Base-by-base conservation (phyloP, 176 grass and related monocot genomes). In the Canna indica region DNA sequence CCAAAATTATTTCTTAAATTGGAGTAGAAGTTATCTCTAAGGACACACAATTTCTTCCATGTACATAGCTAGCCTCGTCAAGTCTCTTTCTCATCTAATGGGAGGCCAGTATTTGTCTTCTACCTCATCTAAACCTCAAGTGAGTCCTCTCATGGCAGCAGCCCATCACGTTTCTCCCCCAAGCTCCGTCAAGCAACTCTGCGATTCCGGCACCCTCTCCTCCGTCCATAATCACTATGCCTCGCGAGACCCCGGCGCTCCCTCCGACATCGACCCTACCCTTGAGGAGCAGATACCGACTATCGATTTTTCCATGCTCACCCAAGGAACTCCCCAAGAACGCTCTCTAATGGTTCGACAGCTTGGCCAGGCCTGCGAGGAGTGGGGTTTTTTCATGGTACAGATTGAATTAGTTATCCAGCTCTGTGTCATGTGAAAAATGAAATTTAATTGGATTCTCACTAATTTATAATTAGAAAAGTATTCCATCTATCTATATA, bases 371-470 rank as follows among this genome's bases (percentile, higher is more conserved):
- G 87, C 80, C 18, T 95, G 87, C 59, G 30, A 85, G 67, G 84
- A 90, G 33, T 88, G 91, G 84, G 87, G 87, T 59, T 90, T 87
- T 47, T 95, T 95, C 79, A 87, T 90, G 91, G 84, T 90, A 83
- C 31, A 73, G 38, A 34, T 3, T 6, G 42, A 16, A 33, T 71
- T 15, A 52, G 47, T 47, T 15, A 0, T 50, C n/a, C n/a, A n/a
- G n/a, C n/a, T n/a, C n/a, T n/a, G n/a, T n/a, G n/a, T n/a, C n/a
- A n/a, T n/a, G n/a, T n/a, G n/a, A n/a, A n/a, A n/a, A n/a, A n/a
- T n/a, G n/a, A n/a, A n/a, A n/a, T n/a, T n/a, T n/a, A n/a, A n/a
- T n/a, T n/a, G n/a, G n/a, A n/a, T n/a, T n/a, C n/a, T n/a, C n/a
- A n/a, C n/a, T n/a, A n/a, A n/a, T n/a, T n/a, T n/a, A n/a, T n/a